Evolutionary conservation across 768 basidiomycete species (phyloP), one percentile per base, ranked within the genome.

Genomic region (Myochromella boudieri): DNA sequence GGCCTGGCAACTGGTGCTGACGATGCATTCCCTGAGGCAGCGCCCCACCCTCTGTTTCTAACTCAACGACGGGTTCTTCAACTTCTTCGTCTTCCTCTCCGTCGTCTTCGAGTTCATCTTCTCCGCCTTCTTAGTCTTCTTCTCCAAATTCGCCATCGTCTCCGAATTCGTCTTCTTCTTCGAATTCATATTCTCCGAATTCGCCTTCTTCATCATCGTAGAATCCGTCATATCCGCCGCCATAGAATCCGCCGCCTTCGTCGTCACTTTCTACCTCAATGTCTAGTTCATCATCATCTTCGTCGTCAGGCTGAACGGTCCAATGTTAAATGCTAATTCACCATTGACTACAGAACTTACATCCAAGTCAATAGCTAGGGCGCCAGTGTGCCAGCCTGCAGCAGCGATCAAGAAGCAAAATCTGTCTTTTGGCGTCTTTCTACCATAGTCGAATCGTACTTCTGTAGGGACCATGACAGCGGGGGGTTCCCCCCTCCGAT

Each of bases 341-440:
- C n/a, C n/a, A n/a, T 44, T 24, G 20, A 28, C 21, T 27, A 3
- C 20, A 22, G 40, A 22, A 58, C 74, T 49, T 47, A 88, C 89
- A 71, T 91, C 83, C 21, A 92, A 70, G 61, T 92, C 89, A 31
- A 95, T 84, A 2, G 90, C 89, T 37, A 97, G 70, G 1, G 92
- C 91, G 6, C 92, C 94, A 46, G 80, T 87, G 58, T 97, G 95
- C 94, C 93, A 95, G 8, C 95, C 95, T 0, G 82, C 77, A 2
- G 94, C 91, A 4, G 91, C 78, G 4, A 85, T 82, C 1, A 78
- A 78, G 55, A 95, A 88, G 55, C 89, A 91, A 59, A 89, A 97
- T 53, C 75, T 72, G 37, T 83, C 71, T 48, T 72, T 80, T 15
- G 62, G 64, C 38, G 64, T 68, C 56, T 74, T 77, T 43, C 64